Percentiles rank a stretch among this genome's conserved stretches.
Evolutionary conservation across 2,329 filamentous ascomycete genomes (phyloP).

Genomic region (Amphichorda felina): DNA sequence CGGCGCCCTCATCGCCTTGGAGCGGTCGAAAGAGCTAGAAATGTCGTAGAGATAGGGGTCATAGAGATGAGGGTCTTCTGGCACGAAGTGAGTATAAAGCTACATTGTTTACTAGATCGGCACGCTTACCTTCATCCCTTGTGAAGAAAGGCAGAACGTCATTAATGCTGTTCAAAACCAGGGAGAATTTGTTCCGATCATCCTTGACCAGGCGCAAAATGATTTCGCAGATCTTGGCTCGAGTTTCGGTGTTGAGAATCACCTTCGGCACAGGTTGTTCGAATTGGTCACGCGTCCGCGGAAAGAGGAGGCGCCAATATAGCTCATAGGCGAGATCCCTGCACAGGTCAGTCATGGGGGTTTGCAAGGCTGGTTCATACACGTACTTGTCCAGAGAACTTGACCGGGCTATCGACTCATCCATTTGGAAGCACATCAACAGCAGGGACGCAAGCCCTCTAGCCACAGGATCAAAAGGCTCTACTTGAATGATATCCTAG

Average conservation of each 20-base stretch:
- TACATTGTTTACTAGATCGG: no score
- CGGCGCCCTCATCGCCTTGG: conserved; percentile 56
- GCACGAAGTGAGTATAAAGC: conserved; percentile 18
- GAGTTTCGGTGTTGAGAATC: conserved; percentile 40
- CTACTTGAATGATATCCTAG: conserved; percentile 14
- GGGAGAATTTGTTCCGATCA: conserved; percentile 31
- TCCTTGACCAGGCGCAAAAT: conserved; percentile 44
- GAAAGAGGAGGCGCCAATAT: conserved; percentile 56
- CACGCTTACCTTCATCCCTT: conserved; percentile 17
- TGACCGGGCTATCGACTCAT: conserved; percentile 9
- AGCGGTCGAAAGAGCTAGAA: conserved; percentile 49
- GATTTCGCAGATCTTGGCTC: conserved; percentile 48
- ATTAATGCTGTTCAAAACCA: conserved; percentile 32
- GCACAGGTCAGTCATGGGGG: conserved; percentile 3
- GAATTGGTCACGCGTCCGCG: conserved; percentile 26
- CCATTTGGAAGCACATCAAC: conserved; percentile 16
- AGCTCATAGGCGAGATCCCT: conserved; percentile 26
- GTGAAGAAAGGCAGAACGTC: conserved; percentile 19
- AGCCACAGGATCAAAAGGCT: conserved; percentile 15
- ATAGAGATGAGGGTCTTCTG: no score
- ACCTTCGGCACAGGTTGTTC: conserved; percentile 21
- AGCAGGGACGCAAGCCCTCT: conserved; percentile 17
- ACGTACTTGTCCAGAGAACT: conserved; percentile 13
- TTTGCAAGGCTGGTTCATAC: not conserved
- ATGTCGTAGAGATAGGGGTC: conserved; percentile 52